Base-by-base conservation (phyloP, 768 basidiomycete species). In the Lentinula sp. region DNA sequence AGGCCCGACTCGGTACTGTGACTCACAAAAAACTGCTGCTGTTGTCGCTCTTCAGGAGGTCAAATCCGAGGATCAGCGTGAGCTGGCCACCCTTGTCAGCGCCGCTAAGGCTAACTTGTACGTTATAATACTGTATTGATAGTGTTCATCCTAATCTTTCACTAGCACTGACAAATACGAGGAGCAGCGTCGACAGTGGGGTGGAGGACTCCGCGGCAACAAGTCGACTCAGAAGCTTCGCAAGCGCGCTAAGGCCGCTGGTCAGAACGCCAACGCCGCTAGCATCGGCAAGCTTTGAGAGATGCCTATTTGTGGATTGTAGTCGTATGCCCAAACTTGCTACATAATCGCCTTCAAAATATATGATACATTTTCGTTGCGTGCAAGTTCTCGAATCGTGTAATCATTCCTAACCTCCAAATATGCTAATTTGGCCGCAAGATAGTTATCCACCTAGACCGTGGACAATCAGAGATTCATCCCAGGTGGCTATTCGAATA, bases 31-130 rank as follows among this genome's bases (percentile, higher is more conserved):
- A 87, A 98, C 95, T 55, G 88, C 95, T 50, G 89, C 95, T 56
- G 90, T 95, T 57, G 77, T 97, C 58, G 89, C 91, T 43, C 75
- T 99, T 61, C 92, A 95, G 78, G 96, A 99, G 20, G 96, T 99
- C 70, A 87, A 85, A 79, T 90, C 87, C 73, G 96, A 98, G 78
- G 96, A 98, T 79, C 81, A 88, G 72, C 87, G 91, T 64, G 95
- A 98, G 63, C 88, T 98, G 59, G 89, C 93, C 49, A 98, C 90
- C 65, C 83, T 98, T 69, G 83, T 98, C 71, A 88, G 86, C 68
- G 95, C 96, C 63, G 86, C 93, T 67, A 98, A 98, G 83, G 92
- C 93, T 64, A 99, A 98, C 84, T 99, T 96, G 94, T 92, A 75
- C 62, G 94, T 85, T 59, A 41, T 43, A 6, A 54, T 15, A 5